Evolutionary conservation across 2,329 filamentous ascomycete species (phyloP).

Genomic region (Fusarium solani-melongenae): DNA sequence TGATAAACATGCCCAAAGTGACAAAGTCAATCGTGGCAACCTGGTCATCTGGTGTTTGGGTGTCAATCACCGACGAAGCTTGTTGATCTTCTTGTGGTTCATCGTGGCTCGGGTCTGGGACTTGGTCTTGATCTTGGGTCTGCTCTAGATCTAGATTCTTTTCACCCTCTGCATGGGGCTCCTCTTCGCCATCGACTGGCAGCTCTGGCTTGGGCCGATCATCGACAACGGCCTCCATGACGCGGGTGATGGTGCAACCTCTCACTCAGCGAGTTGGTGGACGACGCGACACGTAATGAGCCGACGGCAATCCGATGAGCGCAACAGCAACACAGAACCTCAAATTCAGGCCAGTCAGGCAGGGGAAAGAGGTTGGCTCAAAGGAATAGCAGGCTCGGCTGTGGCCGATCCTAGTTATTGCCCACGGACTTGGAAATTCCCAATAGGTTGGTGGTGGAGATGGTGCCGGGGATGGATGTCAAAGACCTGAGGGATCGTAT

Average conservation of each 20-base stretch:
- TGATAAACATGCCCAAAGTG: slow-evolving; percentile 79
- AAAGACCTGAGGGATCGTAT: slow-evolving; percentile 11
- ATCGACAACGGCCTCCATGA: slow-evolving; percentile 21
- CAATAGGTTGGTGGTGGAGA: slow-evolving; percentile 14
- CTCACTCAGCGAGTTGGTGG: not conserved
- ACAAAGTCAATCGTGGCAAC: slow-evolving; percentile 67
- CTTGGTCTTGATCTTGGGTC: slow-evolving; percentile 14
- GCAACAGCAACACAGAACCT: not conserved
- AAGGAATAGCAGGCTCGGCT: not conserved
- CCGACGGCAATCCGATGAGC: not conserved
- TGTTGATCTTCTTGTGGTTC: slow-evolving; percentile 7
- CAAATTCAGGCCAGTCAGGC: not conserved
- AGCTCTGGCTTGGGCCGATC: slow-evolving; percentile 9
- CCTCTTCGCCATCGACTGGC: slow-evolving; percentile 7
- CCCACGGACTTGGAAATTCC: slow-evolving; percentile 14
- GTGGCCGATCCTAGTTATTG: not conserved
- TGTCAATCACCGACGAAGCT: not conserved
- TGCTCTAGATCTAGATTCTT: slow-evolving; percentile 9
- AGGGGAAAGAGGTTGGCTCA: not conserved
- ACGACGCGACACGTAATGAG: not conserved
- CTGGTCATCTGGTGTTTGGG: slow-evolving; percentile 2
- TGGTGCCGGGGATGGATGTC: slow-evolving; percentile 9
- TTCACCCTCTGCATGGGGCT: not conserved
- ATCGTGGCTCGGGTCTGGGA: slow-evolving; percentile 7
- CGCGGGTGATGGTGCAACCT: not conserved